Conservation (phyloP, 257 asterid genomes). For the Primulina tabacum region DNA sequence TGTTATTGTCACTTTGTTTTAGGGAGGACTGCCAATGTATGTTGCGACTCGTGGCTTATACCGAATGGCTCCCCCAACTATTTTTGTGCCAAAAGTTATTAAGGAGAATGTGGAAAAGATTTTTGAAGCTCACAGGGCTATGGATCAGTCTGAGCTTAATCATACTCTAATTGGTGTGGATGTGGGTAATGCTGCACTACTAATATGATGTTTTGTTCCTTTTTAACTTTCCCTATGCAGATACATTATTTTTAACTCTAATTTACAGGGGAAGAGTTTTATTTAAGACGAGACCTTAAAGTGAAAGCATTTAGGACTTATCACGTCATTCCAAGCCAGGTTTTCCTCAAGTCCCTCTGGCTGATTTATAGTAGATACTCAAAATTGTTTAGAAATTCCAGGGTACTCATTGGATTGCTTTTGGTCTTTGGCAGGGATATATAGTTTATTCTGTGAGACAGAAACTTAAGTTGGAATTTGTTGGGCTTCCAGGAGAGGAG, state of each 20-base stretch:
- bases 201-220: slow-evolving; percentile 5
- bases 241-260: slow-evolving; percentile 9
- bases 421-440: slow-evolving; percentile 56
- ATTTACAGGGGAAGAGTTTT: slow-evolving; percentile 78
- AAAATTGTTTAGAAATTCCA: neutral
- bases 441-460: slow-evolving; percentile 71
- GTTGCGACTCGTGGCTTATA: slow-evolving; percentile 93
- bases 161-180: slow-evolving; percentile 83
- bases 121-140: slow-evolving; percentile 89
- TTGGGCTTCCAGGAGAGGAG: slow-evolving; percentile 64
- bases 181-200: slow-evolving; percentile 61
- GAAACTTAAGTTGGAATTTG: slow-evolving; percentile 75
- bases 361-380: slow-evolving; percentile 8
- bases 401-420: slow-evolving; percentile 11
- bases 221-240: neutral
- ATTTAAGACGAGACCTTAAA: slow-evolving; percentile 71
- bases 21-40: slow-evolving; percentile 95
- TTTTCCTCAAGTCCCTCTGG: slow-evolving; percentile 24
- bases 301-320: slow-evolving; percentile 84
- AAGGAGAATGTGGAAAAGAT: slow-evolving; percentile 75
- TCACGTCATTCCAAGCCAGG: slow-evolving; percentile 95
- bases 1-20: slow-evolving; percentile 1
- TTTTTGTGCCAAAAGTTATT: slow-evolving; percentile 77
- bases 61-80: slow-evolving; percentile 75
- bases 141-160: slow-evolving; percentile 86